Base-by-base conservation (phyloP, 1,284 basidiomycete species). In the Rhodotorula sp. region DNA sequence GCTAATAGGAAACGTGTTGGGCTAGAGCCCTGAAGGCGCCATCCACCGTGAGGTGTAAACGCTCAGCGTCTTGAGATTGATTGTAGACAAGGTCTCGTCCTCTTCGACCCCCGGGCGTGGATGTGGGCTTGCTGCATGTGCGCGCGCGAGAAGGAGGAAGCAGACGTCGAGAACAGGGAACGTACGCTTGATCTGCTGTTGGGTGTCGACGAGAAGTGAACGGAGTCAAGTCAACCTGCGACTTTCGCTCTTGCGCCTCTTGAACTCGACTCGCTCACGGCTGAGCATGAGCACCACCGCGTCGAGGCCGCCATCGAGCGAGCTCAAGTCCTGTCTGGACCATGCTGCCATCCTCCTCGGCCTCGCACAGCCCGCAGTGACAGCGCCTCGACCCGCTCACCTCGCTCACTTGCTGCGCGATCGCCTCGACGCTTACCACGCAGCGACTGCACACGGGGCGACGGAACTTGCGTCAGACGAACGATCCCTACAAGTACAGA, bases 351-450 rank as follows among this genome's bases (percentile, higher is more conserved):
- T 48, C 1, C 57, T 65, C 3, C 38, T 60, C 3, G 64, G 64
- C 15, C 65, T 60, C 61, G 34, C 21, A 18, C 60, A 60, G 28
- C 45, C 26, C 15, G 38, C 38, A 43, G 38, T 8, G 4, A 1
- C 62, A 19, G 26, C 6, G 7, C 12, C 45, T 23, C 23, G 15
- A 23, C 54, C 62, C 3, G 26, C 54, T 28, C 43, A 31, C 28
- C 58, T 66, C 50, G 38, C 59, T 21, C 21, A 38, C 26, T 23
- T 66, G 43, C 43, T 66, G 38, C 26, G 18, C 26, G 31, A 18
- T 10, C 65, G 65, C 26, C 65, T 66, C 65, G 65, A 23, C 16
- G 49, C 59, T 34, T 60, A 47, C 65, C 18, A 34, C 52, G 28
- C 58, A 26, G 15, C 19, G 12, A 26, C 23, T 3, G 18, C 47